Base-by-base conservation (phyloP, 176 grass and related monocot genomes). In the Lolium multiflorum region DNA sequence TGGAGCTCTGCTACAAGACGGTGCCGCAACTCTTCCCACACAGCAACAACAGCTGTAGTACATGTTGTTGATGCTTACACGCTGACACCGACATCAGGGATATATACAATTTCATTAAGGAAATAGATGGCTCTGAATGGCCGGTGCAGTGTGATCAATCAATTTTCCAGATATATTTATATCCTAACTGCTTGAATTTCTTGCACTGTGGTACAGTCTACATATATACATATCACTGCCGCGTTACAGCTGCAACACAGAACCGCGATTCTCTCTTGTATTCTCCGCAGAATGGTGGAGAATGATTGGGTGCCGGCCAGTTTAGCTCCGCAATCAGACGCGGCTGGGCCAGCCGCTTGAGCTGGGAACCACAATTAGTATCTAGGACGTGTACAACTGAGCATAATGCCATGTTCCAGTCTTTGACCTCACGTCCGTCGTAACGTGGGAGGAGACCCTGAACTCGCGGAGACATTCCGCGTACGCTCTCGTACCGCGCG, bases 41-140 rank as follows among this genome's bases (percentile, higher is more conserved):
- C 14, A 17, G 49, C 26, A 22, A 54, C 18, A 71, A 46, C 68
- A 52, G 6, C 21, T 67, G 28, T 37, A 7, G 71, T 4, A 26
- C 71, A 35, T 35, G 31, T 54, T 76, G 73, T 76, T 37, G 31
- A 68, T 68, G 65, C 31, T 54, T 76, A 76, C 48, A 18, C 73
- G 50, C 73, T 50, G 73, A 76, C 73, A 76, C 73, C 73, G 49
- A 76, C 73, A 76, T 28, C 25, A 76, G 8, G 48, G 7, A 35
- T 12, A 65, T 16, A 35, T 12, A 65, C 9, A 14, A 55, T 54
- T 76, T 55, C 2, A 5, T 17, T 35, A 76, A 2, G 1, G 7
- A 76, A 31, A 2, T 2, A 51, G 1, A 73, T 73, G 15, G 1
- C 6, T 20, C 38, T 72, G 13, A 51, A 51, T 28, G 72, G 48